phyloP scores from a whole-genome alignment of 106 monocot genomes.

The Dendrobium chrysotoxum region DNA sequence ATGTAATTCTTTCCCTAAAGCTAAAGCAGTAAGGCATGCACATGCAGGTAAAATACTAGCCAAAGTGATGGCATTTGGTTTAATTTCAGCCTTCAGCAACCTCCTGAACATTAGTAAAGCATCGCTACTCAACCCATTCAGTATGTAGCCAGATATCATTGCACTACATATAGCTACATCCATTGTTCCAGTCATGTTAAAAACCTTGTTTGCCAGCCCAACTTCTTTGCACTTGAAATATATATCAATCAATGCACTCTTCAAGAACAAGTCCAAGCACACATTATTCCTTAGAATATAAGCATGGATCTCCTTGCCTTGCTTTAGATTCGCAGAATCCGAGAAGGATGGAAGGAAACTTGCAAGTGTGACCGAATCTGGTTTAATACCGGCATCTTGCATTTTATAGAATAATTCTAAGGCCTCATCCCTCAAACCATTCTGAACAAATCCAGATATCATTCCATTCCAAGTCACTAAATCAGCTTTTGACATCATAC shows the following conservation, averaged over 20 bases:
- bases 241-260: conserved; percentile 79
- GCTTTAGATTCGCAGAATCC: conserved; percentile 25
- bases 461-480: conserved; percentile 82
- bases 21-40: conserved; percentile 49
- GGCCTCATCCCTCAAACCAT: conserved; percentile 57
- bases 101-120: conserved; percentile 56
- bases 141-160: conserved; percentile 86
- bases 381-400: conserved; percentile 53
- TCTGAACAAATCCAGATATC: conserved; percentile 85
- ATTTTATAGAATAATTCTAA: conserved; percentile 55
- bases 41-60: conserved; percentile 86
- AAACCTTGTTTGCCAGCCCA: conserved; percentile 47
- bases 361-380: conserved; percentile 67
- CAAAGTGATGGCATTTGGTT: conserved; percentile 66
- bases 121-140: conserved; percentile 53
- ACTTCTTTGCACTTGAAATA: conserved; percentile 77
- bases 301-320: conserved; percentile 70
- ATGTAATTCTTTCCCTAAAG: conserved; percentile 69
- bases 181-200: conserved; percentile 22
- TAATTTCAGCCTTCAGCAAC: conserved; percentile 33
- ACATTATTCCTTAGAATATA: conserved; percentile 64
- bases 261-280: conserved; percentile 66
- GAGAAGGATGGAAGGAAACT: conserved; percentile 83
- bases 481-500: conserved; percentile 39
- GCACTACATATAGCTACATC: conserved; percentile 79